phyloP scores from a whole-genome alignment of 768 basidiomycete genomes.

The Tricholoma flavovirens region DNA sequence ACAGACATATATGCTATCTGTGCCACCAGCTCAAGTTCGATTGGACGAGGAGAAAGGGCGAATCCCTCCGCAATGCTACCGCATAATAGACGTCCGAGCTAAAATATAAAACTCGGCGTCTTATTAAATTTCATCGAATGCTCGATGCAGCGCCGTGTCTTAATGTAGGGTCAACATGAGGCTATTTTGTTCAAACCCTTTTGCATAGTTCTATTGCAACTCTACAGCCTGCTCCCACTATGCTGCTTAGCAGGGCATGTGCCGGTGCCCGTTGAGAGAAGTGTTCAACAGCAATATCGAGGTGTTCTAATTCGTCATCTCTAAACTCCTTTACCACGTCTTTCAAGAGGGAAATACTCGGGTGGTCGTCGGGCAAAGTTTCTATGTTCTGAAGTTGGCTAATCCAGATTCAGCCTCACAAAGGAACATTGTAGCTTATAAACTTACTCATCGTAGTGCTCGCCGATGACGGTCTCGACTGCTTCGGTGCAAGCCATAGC shows the following conservation, averaged over 20 bases:
- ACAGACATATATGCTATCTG: slow-evolving; percentile 7
- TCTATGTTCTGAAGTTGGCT: slow-evolving; percentile 83
- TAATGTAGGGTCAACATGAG: too few relatives aligned
- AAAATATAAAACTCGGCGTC: too few relatives aligned
- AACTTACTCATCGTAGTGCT: slow-evolving; percentile 95
- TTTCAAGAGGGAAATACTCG: slow-evolving; percentile 70
- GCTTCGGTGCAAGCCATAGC: slow-evolving; percentile 99
- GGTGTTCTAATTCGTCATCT: slow-evolving; percentile 92
- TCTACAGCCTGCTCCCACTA: slow-evolving; percentile 83
- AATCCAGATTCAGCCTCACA: not conserved
- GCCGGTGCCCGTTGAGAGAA: slow-evolving; percentile 87
- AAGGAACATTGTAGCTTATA: not conserved
- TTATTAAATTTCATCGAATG: not conserved
- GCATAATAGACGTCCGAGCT: not conserved
- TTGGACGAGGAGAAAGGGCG: slow-evolving; percentile 49
- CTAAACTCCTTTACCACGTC: slow-evolving; percentile 77
- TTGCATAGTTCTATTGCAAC: slow-evolving; percentile 88
- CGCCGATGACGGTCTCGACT: slow-evolving; percentile 95
- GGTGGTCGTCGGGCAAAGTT: slow-evolving; percentile 57
- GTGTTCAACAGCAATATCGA: slow-evolving; percentile 86
- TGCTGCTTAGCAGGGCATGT: slow-evolving; percentile 82
- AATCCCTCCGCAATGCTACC: slow-evolving; percentile 23
- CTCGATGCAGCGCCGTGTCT: too few relatives aligned
- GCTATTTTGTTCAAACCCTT: slow-evolving; percentile 23
- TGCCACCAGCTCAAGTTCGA: slow-evolving; percentile 31